phyloP scores from a whole-genome alignment of 2,329 filamentous ascomycete genomes.

The Fusarium irregulare region DNA sequence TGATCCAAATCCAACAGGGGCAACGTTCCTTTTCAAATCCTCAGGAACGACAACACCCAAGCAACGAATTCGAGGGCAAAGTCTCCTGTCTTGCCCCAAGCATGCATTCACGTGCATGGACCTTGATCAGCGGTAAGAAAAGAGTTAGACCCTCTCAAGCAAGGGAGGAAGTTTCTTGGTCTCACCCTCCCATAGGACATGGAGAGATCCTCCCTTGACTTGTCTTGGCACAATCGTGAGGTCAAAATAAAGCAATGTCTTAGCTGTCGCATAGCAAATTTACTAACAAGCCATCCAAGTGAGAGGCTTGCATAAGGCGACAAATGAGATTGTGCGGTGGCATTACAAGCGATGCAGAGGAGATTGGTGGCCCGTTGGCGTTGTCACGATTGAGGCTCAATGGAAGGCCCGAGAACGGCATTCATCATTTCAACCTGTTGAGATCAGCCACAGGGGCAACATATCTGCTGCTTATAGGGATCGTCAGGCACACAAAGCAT shows the following conservation, averaged over 20 bases:
- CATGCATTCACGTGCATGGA: neutral
- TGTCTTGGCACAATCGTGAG: constrained; percentile 7
- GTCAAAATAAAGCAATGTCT: constrained; percentile 6
- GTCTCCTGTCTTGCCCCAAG: constrained; percentile 17
- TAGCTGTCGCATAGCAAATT: constrained; percentile 8
- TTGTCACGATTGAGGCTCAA: neutral
- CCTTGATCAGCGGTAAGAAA: too few species aligned
- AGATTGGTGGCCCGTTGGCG: constrained; percentile 20
- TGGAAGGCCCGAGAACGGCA: constrained; percentile 10
- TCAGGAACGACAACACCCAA: constrained; percentile 5
- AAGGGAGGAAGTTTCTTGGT: constrained; percentile 20
- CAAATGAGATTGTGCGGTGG: constrained; percentile 9
- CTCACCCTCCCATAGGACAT: neutral
- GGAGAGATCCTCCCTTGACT: constrained; percentile 23
- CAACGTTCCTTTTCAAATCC: constrained; percentile 20
- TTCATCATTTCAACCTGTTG: neutral
- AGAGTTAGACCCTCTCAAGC: neutral
- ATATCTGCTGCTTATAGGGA: neutral
- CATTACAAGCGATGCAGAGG: constrained; percentile 19
- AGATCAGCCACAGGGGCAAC: neutral
- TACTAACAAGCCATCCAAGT: constrained; percentile 11
- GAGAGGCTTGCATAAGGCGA: constrained; percentile 19
- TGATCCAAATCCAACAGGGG: constrained; percentile 12
- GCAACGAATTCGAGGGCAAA: constrained; percentile 13
- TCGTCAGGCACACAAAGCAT: constrained; percentile 24